Evolutionary conservation across 108 stramenopile genomes (phyloP).

Genomic region (Epithemia pelagica): DNA sequence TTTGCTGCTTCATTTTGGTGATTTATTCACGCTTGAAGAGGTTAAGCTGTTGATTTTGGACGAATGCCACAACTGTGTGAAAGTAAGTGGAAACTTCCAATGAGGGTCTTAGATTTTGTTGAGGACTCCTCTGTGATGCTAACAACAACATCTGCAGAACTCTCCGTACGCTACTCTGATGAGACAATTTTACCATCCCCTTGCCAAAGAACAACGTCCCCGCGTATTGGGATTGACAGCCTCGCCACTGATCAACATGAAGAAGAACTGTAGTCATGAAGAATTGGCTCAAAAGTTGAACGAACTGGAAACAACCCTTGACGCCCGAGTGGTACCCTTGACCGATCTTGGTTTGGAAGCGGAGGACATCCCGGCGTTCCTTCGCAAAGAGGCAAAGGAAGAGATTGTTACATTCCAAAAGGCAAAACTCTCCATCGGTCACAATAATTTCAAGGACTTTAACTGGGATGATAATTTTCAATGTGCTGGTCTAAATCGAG

Average conservation of each 20-base stretch:
- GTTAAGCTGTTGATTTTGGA: conserved; percentile 49
- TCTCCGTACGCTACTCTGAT: conserved; percentile 40
- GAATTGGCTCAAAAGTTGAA: conserved; percentile 33
- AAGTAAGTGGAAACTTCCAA: not conserved
- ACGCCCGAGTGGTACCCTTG: conserved; percentile 21
- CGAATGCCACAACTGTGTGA: conserved; percentile 53
- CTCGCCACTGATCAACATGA: conserved; percentile 49
- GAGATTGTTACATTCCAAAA: conserved; percentile 4
- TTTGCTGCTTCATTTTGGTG: conserved; percentile 50
- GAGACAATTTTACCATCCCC: conserved; percentile 42
- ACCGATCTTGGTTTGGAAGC: not conserved
- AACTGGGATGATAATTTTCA: not conserved
- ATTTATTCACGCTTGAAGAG: conserved; percentile 30
- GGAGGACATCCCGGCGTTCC: not conserved
- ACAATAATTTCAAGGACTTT: not conserved
- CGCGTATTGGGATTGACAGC: conserved; percentile 55
- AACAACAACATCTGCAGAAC: conserved; percentile 12
- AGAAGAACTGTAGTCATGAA: conserved; percentile 26
- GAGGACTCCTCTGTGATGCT: not conserved
- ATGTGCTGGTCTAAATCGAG: not conserved
- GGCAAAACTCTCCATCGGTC: not conserved
- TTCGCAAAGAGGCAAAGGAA: conserved; percentile 12
- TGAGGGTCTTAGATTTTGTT: not conserved
- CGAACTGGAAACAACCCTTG: conserved; percentile 35
- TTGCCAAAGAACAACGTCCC: conserved; percentile 29